Evolutionary conservation across 768 basidiomycete genomes (phyloP), one percentile per base, ranked within the genome.

Genomic region (Xerocomellus intermedius): DNA sequence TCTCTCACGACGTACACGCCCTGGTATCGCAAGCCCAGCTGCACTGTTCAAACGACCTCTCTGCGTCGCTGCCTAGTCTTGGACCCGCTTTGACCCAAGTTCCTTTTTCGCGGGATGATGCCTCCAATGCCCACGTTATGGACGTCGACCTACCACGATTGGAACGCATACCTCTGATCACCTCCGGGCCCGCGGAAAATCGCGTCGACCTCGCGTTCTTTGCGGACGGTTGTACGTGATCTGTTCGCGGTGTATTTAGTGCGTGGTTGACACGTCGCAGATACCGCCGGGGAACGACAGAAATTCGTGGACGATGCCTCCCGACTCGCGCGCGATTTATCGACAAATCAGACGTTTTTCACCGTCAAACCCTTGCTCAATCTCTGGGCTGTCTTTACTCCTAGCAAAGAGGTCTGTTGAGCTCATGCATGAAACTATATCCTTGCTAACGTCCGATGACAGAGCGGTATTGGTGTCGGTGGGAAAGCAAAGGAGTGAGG

Each of bases 331-430:
- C 65, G 78, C 42, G 89, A 89, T 64, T 75, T 91, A 33, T 84
- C 89, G 2, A 70, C 77, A 28, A 89, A 89, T 63, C 85, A 88
- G 59, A 90, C 89, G 0, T 91, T 90, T 67, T 78, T 85, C 57
- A 84, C 87, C 0, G 88, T 92, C 19, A 81, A 80, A 60, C 87
- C 88, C 3, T 72, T 91, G 43, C 71, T 91, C 59, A 91, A 91
- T 64, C 89, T 91, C 59, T 92, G 87, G 87, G 89, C 85, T 6
- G 86, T 86, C 0, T 91, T 89, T 59, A 75, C 85, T 19, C 83
- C 89, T 1, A 91, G 89, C 66, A 78, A 78, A 56, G 86, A 90
- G 77, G 90, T 86, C 42, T 37, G 26, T 21, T 5, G 4, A 52
- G 19, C n/a, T 28, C 38, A 33, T 54, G 17, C 48, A 19, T 62